Conservation (phyloP, 192 early-diverging fungal genomes). For the Backusella mclennaniae region DNA sequence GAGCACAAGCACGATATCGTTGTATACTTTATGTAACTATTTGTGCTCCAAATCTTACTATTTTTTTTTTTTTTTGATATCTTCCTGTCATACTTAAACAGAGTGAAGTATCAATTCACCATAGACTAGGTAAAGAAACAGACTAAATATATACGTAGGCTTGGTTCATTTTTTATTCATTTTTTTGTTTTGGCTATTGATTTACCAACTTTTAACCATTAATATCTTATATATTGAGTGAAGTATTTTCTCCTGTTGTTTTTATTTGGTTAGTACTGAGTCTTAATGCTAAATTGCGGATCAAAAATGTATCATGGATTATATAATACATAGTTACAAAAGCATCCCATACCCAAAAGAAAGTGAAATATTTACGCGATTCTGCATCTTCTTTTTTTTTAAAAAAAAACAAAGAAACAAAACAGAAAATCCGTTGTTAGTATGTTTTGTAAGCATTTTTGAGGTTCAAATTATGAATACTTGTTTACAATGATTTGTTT, state of each 20-base stretch:
- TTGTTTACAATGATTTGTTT: background rate
- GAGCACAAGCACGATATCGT: background rate
- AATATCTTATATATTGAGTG: background rate
- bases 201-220: background rate
- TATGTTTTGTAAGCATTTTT: background rate
- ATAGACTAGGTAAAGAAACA: background rate
- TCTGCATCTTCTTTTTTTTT: background rate
- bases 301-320: background rate
- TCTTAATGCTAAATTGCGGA: background rate
- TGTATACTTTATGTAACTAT: background rate
- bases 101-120: background rate
- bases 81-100: background rate
- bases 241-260: background rate
- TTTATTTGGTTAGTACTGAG: slow-evolving; percentile 6
- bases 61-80: background rate
- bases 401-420: background rate
- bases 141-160: background rate
- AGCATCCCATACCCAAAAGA: background rate
- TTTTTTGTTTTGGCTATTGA: background rate
- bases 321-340: background rate
- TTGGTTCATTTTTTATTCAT: background rate
- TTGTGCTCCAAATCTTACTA: background rate
- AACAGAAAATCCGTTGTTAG: too few species aligned
- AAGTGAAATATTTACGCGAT: background rate
- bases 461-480: background rate